Base-by-base conservation (phyloP, 495 filamentous ascomycete genomes). In the Annulohypoxylon stygium region DNA sequence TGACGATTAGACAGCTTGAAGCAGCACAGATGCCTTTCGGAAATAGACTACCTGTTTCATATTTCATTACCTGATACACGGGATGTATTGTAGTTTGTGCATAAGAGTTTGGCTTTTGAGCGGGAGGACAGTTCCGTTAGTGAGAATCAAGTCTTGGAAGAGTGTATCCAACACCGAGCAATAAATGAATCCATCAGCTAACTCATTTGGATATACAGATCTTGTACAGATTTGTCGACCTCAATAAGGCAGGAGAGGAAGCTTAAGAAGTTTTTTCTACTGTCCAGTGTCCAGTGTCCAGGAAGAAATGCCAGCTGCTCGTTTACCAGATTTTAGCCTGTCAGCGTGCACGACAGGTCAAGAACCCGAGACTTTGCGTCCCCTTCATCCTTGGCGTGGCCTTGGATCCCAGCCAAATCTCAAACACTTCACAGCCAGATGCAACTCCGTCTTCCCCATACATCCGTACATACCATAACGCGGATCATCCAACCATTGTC, bases 401-500 rank as follows among this genome's bases (percentile, higher is more conserved):
- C 43, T 72, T 33, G 48, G 48, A 75, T 72, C 69, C 73, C 14
- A 69, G 73, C 39, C 55, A 26, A 69, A 75, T 72, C 73, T 72
- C 73, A 75, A 75, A 75, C 73, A 66, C 69, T 30, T 62, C 64
- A 69, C 63, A 34, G 37, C 59, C 53, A 59, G 54, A 70, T 75
- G 67, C 61, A 23, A 75, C 73, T 75, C 69, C 73, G 69, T 75
- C 67, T 74, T 71, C 67, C 54, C 54, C 54, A 58, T 58, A 57
- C 53, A 60, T 25, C 33, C 54, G 34, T 39, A 58, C 54, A 60
- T 25, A 61, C 69, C 69, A 71, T 63, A 62, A 71, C 68, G 48
- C 41, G 61, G 69, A 65, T 61, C 41, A 48, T 47, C 73, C 61
- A 72, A 72, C 73, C 65, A 75, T 69, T 25, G 47, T 37, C 65